A percentile compares a stretch with the other conserved stretches of the same genome.
phyloP scores from a whole-genome alignment of 2,329 filamentous ascomycete genomes.

The Didymella pomorum region DNA sequence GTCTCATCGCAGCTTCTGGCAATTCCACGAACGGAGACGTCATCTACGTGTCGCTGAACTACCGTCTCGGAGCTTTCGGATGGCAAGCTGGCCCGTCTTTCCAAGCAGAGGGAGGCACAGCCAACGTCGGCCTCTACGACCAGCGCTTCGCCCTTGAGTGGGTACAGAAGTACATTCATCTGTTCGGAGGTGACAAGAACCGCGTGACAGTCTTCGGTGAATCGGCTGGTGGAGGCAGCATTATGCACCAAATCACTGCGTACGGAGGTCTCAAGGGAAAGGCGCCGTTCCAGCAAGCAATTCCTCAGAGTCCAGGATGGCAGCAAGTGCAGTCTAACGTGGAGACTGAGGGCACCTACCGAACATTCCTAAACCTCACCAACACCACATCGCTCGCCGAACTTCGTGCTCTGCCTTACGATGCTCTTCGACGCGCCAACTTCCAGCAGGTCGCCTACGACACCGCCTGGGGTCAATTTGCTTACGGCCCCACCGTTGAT shows the following conservation, averaged over 20 bases:
- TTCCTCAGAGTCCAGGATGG: constrained; percentile 54
- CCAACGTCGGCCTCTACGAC: constrained; percentile 49
- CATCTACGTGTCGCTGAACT: constrained; percentile 57
- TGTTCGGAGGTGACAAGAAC: constrained; percentile 51
- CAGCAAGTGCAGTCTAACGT: constrained; percentile 35
- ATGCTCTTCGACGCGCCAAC: constrained; percentile 47
- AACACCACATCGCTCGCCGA: constrained; percentile 47
- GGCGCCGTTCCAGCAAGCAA: constrained; percentile 49
- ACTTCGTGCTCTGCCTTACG: constrained; percentile 42
- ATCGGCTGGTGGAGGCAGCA: constrained; percentile 49
- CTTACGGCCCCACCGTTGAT: constrained; percentile 48
- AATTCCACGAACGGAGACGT: constrained; percentile 52
- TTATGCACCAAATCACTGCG: constrained; percentile 53
- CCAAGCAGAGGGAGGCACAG: constrained; percentile 45
- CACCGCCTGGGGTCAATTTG: constrained; percentile 44
- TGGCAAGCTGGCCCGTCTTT: constrained; percentile 46
- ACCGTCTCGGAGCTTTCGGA: constrained; percentile 55
- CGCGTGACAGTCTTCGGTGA: constrained; percentile 52
- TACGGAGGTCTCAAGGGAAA: constrained; percentile 51
- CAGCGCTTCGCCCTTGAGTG: constrained; percentile 53
- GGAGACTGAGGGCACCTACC: constrained; percentile 43
- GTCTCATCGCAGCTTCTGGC: constrained; percentile 55
- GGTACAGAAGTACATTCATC: constrained; percentile 51
- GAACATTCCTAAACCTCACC: constrained; percentile 41
- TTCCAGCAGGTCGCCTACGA: constrained; percentile 42